A percentile compares a stretch with the other conserved stretches of the same genome.
These are phyloP conservation scores for Nannochloris sp. DNA, from an alignment of 139 green algal species.

Conservation along the genomic window DNA sequence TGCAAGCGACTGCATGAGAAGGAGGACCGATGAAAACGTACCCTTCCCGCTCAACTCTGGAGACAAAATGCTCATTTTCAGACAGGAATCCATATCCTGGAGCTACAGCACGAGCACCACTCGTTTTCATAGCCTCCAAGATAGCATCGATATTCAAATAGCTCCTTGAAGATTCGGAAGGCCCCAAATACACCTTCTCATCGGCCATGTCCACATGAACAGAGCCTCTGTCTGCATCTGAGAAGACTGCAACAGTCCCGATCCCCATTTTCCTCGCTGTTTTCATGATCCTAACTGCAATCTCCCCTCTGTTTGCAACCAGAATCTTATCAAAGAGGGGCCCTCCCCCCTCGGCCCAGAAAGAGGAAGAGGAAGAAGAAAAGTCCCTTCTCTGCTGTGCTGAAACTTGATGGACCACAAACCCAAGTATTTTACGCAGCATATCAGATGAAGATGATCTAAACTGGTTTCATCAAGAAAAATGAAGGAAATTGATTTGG, in stretches of 20 bases:
- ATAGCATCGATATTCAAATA: constrained; percentile 68
- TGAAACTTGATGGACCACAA: constrained; percentile 5
- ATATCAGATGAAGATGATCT: not conserved
- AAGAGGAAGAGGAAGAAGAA: not conserved
- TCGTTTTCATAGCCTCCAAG: constrained; percentile 41
- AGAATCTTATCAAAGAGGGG: constrained; percentile 53
- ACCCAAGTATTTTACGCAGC: not conserved
- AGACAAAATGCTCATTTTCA: constrained; percentile 65
- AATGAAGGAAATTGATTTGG: no score
- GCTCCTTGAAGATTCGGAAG: constrained; percentile 47
- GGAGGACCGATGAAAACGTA: constrained; percentile 67
- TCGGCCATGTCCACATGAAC: constrained; percentile 53
- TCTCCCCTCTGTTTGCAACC: constrained; percentile 85
- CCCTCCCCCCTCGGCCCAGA: not conserved
- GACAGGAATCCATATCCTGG: constrained; percentile 80
- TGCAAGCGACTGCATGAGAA: constrained; percentile 47
- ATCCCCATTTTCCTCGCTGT: constrained; percentile 72
- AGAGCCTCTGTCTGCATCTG: constrained; percentile 51
- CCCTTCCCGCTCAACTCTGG: constrained; percentile 41
- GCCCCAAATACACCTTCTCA: constrained; percentile 66
- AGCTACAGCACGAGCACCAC: constrained; percentile 62
- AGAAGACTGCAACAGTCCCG: constrained; percentile 73
- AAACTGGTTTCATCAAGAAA: not conserved
- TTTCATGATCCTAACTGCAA: constrained; percentile 73
- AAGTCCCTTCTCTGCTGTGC: constrained; percentile 1